These are phyloP conservation scores for Russula abietina DNA, from an alignment of 768 basidiomycete genomes.

Conservation along the genomic window DNA sequence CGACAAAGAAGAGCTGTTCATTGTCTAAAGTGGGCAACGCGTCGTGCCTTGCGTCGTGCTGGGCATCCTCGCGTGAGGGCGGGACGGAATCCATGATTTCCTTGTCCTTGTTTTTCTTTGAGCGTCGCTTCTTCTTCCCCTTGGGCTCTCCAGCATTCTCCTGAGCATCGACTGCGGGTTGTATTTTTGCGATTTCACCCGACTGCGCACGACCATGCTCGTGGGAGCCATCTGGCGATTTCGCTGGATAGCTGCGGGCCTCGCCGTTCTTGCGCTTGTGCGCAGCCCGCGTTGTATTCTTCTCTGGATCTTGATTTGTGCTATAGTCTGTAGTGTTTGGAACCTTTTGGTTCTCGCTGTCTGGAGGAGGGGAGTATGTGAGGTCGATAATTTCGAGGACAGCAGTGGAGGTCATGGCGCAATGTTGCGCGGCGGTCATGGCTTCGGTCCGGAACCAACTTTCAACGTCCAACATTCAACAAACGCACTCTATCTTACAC, in stretches of 20 bases:
- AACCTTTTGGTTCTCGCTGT: not conserved
- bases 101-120: slow-evolving; percentile 13
- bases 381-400: slow-evolving; percentile 23
- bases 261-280: slow-evolving; percentile 18
- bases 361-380: slow-evolving; percentile 1
- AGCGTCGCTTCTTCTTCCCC: slow-evolving; percentile 14
- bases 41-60: slow-evolving; percentile 1
- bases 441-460: slow-evolving; percentile 12
- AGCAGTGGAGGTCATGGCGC: slow-evolving; percentile 14
- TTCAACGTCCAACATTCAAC: too few relatives aligned
- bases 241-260: not conserved
- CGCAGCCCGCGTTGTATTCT: not conserved
- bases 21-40: not conserved
- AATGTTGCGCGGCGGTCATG: not conserved
- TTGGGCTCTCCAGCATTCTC: not conserved
- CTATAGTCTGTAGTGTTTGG: not conserved
- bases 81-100: not conserved
- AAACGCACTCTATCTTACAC: not conserved
- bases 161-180: not conserved
- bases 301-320: not conserved
- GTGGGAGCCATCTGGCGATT: not conserved
- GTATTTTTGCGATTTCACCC: not conserved
- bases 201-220: not conserved
- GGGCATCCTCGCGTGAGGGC: not conserved
- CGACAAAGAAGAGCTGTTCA: slow-evolving; percentile 43